phyloP scores from a whole-genome alignment of 495 filamentous ascomycete species.

The Neurospora cerealis region DNA sequence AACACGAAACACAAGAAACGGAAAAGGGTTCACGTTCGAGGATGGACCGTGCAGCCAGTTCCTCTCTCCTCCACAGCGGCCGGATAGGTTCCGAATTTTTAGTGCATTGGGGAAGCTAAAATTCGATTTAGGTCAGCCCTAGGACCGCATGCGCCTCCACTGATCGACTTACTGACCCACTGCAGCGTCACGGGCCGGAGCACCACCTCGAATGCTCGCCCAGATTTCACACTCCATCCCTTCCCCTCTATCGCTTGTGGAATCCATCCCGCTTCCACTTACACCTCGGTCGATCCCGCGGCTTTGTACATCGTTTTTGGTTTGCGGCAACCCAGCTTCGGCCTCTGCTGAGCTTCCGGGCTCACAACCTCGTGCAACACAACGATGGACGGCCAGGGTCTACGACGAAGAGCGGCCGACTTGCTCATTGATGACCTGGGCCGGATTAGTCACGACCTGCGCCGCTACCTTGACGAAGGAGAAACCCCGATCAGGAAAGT shows the following conservation, averaged over 20 bases:
- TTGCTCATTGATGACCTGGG: constrained; percentile 16
- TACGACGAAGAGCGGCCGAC: constrained; percentile 12
- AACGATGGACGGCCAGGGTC: constrained; percentile 16
- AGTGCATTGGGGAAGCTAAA: neutral
- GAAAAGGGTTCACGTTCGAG: neutral
- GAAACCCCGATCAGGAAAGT: constrained; percentile 12
- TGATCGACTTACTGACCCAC: neutral
- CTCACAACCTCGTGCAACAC: constrained; percentile 13
- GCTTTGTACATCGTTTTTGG: neutral
- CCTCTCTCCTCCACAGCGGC: neutral
- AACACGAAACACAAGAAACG: neutral
- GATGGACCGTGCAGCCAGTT: neutral
- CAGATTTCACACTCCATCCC: neutral
- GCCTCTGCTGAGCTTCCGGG: neutral
- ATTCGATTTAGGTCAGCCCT: neutral
- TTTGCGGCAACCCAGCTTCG: neutral
- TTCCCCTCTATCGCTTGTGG: neutral
- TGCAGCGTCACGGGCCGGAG: neutral
- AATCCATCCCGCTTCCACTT: neutral
- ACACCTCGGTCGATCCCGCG: constrained; percentile 3
- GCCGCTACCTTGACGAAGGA: constrained; percentile 14
- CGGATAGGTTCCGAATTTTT: neutral
- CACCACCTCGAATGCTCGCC: neutral
- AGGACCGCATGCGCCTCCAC: neutral
- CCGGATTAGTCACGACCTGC: constrained; percentile 13